Evolutionary conservation across 768 basidiomycete genomes (phyloP).

Genomic region (Collybia sordida): DNA sequence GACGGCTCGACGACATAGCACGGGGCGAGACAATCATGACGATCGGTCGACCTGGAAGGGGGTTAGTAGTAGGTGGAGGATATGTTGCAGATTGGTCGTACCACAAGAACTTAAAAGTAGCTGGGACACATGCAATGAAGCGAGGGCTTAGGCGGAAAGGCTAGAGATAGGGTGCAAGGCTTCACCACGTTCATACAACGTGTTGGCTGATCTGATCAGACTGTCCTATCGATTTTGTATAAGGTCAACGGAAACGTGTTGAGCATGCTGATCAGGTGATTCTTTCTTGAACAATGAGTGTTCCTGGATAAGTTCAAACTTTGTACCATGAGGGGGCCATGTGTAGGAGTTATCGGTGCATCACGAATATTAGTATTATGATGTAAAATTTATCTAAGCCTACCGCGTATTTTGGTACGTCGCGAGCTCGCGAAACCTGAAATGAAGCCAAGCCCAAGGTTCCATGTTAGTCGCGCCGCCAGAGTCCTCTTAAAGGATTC

Average conservation of each 20-base stretch:
- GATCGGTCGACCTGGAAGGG: background rate
- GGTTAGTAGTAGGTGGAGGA: background rate
- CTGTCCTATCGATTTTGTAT: background rate
- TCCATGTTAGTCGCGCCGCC: too few species aligned
- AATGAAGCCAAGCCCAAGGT: too few species aligned
- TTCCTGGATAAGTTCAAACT: too few species aligned
- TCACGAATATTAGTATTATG: too few species aligned
- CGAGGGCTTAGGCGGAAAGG: background rate
- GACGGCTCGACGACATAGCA: constrained; percentile 10
- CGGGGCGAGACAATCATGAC: background rate
- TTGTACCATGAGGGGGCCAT: too few species aligned
- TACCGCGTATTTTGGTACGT: too few species aligned
- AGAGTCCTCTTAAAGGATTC: too few species aligned
- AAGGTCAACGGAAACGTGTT: background rate
- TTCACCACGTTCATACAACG: background rate
- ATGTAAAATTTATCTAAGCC: too few species aligned
- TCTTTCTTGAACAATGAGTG: too few species aligned
- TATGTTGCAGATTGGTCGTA: background rate
- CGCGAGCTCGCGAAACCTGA: too few species aligned
- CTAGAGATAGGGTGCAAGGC: background rate
- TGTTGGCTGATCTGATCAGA: constrained; percentile 1
- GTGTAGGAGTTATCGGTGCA: too few species aligned
- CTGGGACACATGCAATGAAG: background rate
- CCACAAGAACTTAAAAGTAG: too few species aligned
- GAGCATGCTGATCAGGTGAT: background rate